Evolutionary conservation across 2,329 filamentous ascomycete genomes (phyloP).

Genomic region (Hypoxylon rubiginosum): DNA sequence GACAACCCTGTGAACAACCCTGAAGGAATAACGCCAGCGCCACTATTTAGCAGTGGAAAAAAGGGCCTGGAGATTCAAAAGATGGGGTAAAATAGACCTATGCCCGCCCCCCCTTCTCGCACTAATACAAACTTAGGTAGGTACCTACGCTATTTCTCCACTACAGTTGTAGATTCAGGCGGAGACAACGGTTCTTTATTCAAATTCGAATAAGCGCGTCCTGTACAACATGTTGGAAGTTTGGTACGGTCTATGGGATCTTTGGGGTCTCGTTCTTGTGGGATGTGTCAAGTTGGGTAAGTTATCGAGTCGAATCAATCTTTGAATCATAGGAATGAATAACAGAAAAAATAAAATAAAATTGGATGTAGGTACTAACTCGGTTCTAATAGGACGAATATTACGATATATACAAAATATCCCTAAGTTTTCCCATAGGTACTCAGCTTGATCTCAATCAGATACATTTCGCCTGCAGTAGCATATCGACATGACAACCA

Average conservation of each 20-base stretch:
- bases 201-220: conserved; percentile 3
- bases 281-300: not conserved
- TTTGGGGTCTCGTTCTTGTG: not conserved
- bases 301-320: not conserved
- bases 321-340: not conserved
- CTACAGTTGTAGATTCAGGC: not conserved
- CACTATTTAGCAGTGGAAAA: conserved; percentile 26
- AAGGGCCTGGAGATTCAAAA: conserved; percentile 39
- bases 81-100: conserved; percentile 37
- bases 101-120: not conserved
- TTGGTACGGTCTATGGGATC: not conserved
- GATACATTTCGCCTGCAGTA: conserved; percentile 1
- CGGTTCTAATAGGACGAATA: not conserved
- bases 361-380: not conserved
- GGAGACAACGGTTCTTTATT: conserved; percentile 9
- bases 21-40: conserved; percentile 7
- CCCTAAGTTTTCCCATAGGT: not conserved
- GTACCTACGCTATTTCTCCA: conserved; percentile 22
- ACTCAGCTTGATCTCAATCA: conserved; percentile 1
- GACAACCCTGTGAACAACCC: not conserved
- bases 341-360: not conserved
- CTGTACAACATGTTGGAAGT: not conserved
- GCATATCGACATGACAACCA: conserved; percentile 17
- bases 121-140: conserved; percentile 4
- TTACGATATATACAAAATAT: not conserved